Base-by-base conservation (phyloP, 306 rosid genomes). In the Carpinus viminea region DNA sequence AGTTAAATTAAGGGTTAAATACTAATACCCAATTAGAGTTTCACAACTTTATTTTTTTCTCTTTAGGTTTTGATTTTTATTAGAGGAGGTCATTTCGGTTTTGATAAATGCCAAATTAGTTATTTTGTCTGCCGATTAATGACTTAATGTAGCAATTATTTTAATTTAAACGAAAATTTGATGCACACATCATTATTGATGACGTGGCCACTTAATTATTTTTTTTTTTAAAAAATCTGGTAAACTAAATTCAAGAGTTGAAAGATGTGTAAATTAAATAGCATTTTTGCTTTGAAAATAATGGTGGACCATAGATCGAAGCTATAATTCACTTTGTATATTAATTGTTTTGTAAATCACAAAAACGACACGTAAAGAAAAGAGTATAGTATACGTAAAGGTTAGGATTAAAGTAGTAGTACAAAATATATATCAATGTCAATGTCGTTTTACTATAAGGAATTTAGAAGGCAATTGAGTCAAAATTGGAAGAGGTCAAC, bases 401-500 rank as follows among this genome's bases (percentile, higher is more conserved):
- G 3, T 59, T 41, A 5, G 8, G 11, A 48, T 64, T 6, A 1
- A 16, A 64, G 21, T 24, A 24, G 26, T 24, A 24, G 26, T 62
- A 31, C 38, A 18, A 41, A 18, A 38, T 38, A 38, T 38, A 15
- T 26, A 43, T 56, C 11, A 70, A 28, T 24, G 50, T 51, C 24
- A 28, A 48, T 47, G 74, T 79, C 28, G 70, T 71, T 61, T 47
- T 20, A 62, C 17, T 34, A 3, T 8, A 38, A 15, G 73, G 41
- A 41, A 17, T 28, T 8, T 16, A 47, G 7, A 28, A 48, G 70
- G 54, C 13, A 57, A 41, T 10, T 8, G 75, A 72, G 87, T 80
- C 84, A 83, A 82, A 85, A 48, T 6, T 24, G 77, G 72, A 78
- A 47, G 59, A 62, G 45, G 85, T 82, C 84, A 84, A 79, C 86